These are phyloP conservation scores for Euphorbia peplus DNA, from an alignment of 345 rosid genomes.

Conservation along the genomic window DNA sequence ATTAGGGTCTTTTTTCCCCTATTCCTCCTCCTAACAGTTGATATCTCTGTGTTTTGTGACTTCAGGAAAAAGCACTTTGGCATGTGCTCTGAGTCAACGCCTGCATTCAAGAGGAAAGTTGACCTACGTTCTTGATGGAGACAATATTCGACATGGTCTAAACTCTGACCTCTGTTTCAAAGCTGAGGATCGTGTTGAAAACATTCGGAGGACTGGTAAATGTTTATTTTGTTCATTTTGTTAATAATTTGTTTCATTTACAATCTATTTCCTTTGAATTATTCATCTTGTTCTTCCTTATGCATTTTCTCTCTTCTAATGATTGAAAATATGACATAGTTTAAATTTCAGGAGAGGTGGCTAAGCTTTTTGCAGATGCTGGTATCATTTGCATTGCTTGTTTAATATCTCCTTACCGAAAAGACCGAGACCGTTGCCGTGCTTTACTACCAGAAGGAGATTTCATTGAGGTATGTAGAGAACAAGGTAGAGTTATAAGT, in stretches of 20 bases:
- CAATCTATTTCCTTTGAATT: background rate
- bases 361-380: slow-evolving; percentile 28
- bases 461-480: slow-evolving; percentile 28
- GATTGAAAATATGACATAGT: slow-evolving; percentile 5
- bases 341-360: slow-evolving; percentile 29
- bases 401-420: slow-evolving; percentile 29
- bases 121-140: slow-evolving; percentile 35
- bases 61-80: slow-evolving; percentile 32
- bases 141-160: slow-evolving; percentile 32
- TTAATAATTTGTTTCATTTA: background rate
- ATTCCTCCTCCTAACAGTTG: background rate
- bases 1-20: background rate
- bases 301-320: background rate
- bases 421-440: slow-evolving; percentile 30
- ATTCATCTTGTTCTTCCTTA: slow-evolving; percentile 1
- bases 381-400: slow-evolving; percentile 31
- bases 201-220: slow-evolving; percentile 32
- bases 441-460: slow-evolving; percentile 24
- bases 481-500: slow-evolving; percentile 7
- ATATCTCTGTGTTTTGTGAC: background rate
- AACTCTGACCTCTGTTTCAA: slow-evolving; percentile 30
- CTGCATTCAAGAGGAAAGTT: slow-evolving; percentile 27
- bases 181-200: slow-evolving; percentile 33
- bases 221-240: background rate
- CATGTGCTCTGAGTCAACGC: slow-evolving; percentile 29